Evolutionary conservation across 2,329 filamentous ascomycete genomes (phyloP), one percentile per base, ranked within the genome.

Genomic region (Chaetomium sp.): DNA sequence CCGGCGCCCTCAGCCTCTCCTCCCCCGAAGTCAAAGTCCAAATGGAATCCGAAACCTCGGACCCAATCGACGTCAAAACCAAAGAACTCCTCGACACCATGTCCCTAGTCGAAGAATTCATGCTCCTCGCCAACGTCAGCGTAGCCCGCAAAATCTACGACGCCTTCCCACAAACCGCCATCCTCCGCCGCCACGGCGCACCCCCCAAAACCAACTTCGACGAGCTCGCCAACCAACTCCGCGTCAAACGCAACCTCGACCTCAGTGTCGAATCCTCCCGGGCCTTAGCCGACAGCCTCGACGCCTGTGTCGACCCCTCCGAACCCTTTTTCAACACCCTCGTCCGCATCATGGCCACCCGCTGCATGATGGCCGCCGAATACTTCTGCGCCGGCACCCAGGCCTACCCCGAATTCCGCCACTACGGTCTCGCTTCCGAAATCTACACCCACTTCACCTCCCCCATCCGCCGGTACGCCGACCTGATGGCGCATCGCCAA

Each of bases 401-500:
- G 70, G 84, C 91, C 0, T 92, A 94, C 70, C 87, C 90, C 0
- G 94, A 97, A 69, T 99, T 96, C 79, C 84, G 90, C 52, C 95
- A 99, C 74, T 99, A 99, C 72, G 94, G 94, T 63, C 85, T 99
- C 38, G 95, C 95, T 0, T 91, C 88, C 3, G 89, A 95, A 67
- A 99, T 99, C 69, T 99, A 99, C 76, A 99, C 94, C 2, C 94
- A 99, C 72, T 99, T 99, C 74, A 99, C 94, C 0, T 95, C 89
- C 3, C 95, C 94, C 3, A 99, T 99, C 69, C 88, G 94, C 57
- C 89, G 95, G 35, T 99, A 99, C 70, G 92, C 92, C n/a, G 94
- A 99, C 75, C 81, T 99, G 2, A 85, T 96, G 54, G 92, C 90
- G 5, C 92, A 99, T 71, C 82, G 92, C 11, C 94, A 99, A 75